Evolutionary conservation across 148 eudicot genomes (phyloP).

Genomic region (Polygonum maritimum): DNA sequence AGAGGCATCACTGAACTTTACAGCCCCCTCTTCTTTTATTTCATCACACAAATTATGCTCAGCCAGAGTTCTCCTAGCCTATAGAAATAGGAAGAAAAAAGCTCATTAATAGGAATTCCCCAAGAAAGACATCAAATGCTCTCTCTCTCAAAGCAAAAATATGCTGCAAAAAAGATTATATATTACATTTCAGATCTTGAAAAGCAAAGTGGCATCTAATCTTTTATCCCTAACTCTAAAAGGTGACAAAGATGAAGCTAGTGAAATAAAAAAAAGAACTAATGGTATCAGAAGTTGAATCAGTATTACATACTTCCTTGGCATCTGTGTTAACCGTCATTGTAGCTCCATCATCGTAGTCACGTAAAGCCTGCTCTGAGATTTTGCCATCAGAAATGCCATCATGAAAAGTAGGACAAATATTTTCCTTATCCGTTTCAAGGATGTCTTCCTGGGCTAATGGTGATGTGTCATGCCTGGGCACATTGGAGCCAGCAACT

Average conservation of each 20-base stretch:
- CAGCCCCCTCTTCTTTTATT: slow-evolving; percentile 22
- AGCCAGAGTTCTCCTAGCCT: slow-evolving; percentile 48
- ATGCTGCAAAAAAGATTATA: background rate
- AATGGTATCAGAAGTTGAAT: slow-evolving; percentile 33
- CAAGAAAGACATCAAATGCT: background rate
- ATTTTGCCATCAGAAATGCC: slow-evolving; percentile 11
- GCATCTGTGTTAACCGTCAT: slow-evolving; percentile 16
- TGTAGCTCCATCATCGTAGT: slow-evolving; percentile 13
- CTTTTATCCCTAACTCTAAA: background rate
- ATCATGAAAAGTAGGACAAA: slow-evolving; percentile 21
- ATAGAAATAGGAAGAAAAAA: slow-evolving; percentile 1
- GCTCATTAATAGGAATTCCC: background rate
- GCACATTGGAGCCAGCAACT: slow-evolving; percentile 23
- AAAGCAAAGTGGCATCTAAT: background rate
- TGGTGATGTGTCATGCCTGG: slow-evolving; percentile 20
- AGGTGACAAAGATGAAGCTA: background rate
- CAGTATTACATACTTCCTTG: slow-evolving; percentile 15
- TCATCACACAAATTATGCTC: slow-evolving; percentile 26
- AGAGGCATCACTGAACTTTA: slow-evolving; percentile 18
- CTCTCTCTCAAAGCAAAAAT: background rate
- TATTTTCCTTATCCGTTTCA: slow-evolving; percentile 56
- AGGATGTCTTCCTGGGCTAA: slow-evolving; percentile 18
- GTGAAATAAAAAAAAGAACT: slow-evolving; percentile 13
- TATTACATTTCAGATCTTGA: background rate
- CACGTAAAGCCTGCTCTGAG: slow-evolving; percentile 15